A percentile compares a stretch with the other conserved stretches of the same genome.
Evolutionary conservation across 257 asterid species (phyloP).

Genomic region (Solanum okadae): DNA sequence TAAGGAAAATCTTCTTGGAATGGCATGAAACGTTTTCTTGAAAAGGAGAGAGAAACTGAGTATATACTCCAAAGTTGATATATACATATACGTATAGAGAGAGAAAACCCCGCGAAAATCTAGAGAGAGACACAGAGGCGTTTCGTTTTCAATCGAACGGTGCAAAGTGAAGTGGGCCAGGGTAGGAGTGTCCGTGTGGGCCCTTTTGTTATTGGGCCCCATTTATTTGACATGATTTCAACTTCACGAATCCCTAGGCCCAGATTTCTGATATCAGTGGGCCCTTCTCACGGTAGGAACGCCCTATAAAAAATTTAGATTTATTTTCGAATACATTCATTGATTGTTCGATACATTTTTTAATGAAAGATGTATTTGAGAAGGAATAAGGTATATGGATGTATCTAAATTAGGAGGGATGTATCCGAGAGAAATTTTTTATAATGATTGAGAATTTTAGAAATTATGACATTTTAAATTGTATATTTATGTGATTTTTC

Average conservation of each 20-base stretch:
- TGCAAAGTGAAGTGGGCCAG: constrained; percentile 10
- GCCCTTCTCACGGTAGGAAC: not conserved
- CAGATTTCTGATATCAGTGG: not conserved
- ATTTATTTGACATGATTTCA: constrained; percentile 9
- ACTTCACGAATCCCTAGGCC: constrained; percentile 36
- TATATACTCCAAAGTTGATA: not conserved
- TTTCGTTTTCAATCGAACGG: constrained; percentile 35
- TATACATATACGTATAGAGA: not conserved
- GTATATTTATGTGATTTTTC: too few species aligned
- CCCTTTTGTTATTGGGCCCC: not conserved
- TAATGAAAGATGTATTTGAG: not conserved
- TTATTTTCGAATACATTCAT: too few species aligned
- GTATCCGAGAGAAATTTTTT: rapidly evolving
- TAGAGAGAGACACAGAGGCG: constrained; percentile 7
- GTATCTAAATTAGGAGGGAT: not conserved
- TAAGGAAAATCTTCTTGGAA: constrained; percentile 37
- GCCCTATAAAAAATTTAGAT: too few species aligned
- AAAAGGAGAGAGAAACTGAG: constrained; percentile 20
- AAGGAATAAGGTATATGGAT: too few species aligned
- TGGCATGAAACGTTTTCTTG: constrained; percentile 18
- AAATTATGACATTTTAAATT: rapidly evolving
- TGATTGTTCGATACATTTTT: too few species aligned
- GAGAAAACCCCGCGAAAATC: constrained; percentile 27
- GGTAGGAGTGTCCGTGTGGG: constrained; percentile 3
- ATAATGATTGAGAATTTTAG: too few species aligned